Base-by-base conservation (phyloP, 495 filamentous ascomycete species). In the Penicillium simplicissimum region DNA sequence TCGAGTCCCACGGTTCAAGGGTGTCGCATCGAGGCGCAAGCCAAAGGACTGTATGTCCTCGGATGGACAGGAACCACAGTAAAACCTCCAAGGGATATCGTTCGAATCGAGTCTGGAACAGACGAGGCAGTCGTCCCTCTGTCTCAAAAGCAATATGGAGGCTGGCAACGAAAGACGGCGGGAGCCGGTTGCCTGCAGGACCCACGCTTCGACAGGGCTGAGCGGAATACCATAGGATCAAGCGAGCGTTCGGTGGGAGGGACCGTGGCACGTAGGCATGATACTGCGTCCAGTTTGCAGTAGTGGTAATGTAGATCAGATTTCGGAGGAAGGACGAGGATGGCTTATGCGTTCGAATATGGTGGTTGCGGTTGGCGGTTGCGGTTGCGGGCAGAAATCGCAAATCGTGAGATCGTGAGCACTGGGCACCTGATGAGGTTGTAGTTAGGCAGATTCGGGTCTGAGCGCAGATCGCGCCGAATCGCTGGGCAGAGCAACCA, bases 391-490 rank as follows among this genome's bases (percentile, higher is more conserved):
- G 37, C 47, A 42, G 48, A 64, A 49, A 64, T 61, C 54, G 58
- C 35, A 61, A 57, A 61, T 63, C 58, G 61, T 60, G 38, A 54
- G 58, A 54, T 58, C 37, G 45, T 34, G 49, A 36, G 54, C 42
- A 65, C 59, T 69, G 69, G 64, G 65, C 69, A 72, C 62, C 69
- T 72, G 69, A 71, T 67, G 67, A 62, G 56, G 67, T 62, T 45
- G 64, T 59, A 58, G 60, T 72, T 59, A 68, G 69, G 69, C 67
- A 66, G 60, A 28, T 38, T 62, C 59, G 47, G 69, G 69, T 64
- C 69, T 67, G 67, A 70, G 69, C 67, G 69, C 58, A 66, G 52
- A 60, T 65, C 60, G 45, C 49, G 35, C 51, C 48, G 54, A 58
- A 47, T 65, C 47, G 33, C 52, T 34, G 40, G 55, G 56, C 38